phyloP scores from a whole-genome alignment of 2,329 filamentous ascomycete species.

The Camptophora hylomeconis region DNA sequence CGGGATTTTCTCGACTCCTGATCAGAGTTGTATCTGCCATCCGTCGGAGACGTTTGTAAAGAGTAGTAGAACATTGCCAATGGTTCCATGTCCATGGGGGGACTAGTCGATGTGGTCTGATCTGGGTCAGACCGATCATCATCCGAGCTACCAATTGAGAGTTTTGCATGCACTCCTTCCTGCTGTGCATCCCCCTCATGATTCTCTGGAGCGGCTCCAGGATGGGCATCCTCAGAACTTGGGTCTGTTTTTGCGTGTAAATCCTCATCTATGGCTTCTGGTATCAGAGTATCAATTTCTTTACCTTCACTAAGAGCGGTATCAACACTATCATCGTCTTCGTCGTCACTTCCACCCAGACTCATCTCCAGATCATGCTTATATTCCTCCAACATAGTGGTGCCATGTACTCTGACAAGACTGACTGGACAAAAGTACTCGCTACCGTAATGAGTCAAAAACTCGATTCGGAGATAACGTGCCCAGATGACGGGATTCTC shows the following conservation, averaged over 20 bases:
- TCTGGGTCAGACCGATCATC: no score
- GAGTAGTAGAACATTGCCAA: no score
- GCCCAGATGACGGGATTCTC: constrained; percentile 93
- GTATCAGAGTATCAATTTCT: constrained; percentile 8
- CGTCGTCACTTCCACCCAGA: constrained; percentile 45
- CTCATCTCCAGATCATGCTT: constrained; percentile 67
- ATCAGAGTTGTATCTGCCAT: no score
- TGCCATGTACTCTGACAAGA: constrained; percentile 80
- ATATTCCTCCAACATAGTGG: constrained; percentile 86
- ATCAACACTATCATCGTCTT: constrained; percentile 34
- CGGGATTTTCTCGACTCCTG: no score
- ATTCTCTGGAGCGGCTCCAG: constrained; percentile 10
- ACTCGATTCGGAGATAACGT: constrained; percentile 81
- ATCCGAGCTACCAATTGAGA: no score
- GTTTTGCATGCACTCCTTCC: no score
- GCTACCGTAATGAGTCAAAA: constrained; percentile 84
- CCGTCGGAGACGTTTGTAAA: no score
- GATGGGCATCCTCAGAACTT: constrained; percentile 6
- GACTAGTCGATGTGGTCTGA: no score
- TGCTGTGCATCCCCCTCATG: no score
- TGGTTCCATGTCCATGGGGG: no score
- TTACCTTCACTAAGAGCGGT: constrained; percentile 14
- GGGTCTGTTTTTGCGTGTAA: constrained; percentile 10
- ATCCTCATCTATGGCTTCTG: constrained; percentile 12
- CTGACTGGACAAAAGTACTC: constrained; percentile 95